A percentile compares a stretch with the other conserved stretches of the same genome.
Evolutionary conservation across 768 basidiomycete genomes (phyloP).

Genomic region (Podaxis rugospora): DNA sequence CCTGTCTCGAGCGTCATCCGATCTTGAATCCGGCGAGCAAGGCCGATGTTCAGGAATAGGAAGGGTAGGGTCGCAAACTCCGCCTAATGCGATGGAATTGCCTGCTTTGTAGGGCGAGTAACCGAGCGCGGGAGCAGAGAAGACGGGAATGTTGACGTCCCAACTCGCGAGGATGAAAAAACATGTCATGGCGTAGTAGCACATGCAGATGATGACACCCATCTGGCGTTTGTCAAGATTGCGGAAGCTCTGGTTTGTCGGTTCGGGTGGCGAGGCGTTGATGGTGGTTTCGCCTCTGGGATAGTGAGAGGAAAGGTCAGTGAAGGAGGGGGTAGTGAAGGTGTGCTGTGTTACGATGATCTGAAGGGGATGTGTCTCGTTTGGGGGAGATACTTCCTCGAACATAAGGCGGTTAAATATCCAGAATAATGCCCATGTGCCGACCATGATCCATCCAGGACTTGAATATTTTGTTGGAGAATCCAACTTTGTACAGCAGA

Average conservation of each 20-base stretch:
- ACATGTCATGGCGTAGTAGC: constrained; percentile 65
- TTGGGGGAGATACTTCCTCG: constrained; percentile 30
- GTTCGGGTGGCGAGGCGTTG: constrained; percentile 3
- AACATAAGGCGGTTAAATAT: constrained; percentile 28
- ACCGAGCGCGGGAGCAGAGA: constrained; percentile 41
- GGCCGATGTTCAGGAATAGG: constrained; percentile 55
- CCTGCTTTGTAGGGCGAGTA: constrained; percentile 63
- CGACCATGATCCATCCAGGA: constrained; percentile 63
- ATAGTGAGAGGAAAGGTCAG: constrained; percentile 30
- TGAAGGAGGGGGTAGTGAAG: not conserved
- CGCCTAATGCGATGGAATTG: constrained; percentile 69
- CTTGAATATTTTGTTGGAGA: constrained; percentile 54
- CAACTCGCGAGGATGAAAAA: constrained; percentile 69
- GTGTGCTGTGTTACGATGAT: not conserved
- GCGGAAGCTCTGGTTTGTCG: constrained; percentile 7
- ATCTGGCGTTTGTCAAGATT: constrained; percentile 25
- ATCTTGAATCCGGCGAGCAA: constrained; percentile 57
- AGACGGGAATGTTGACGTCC: constrained; percentile 68
- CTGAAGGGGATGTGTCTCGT: not conserved
- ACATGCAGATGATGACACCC: constrained; percentile 59
- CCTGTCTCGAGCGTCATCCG: constrained; percentile 54
- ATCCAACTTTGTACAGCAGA: constrained; percentile 56
- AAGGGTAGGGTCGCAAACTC: constrained; percentile 58
- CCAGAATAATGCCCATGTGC: constrained; percentile 51
- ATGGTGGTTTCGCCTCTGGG: constrained; percentile 30